Percentiles rank a stretch among this genome's conserved stretches.
Conservation (phyloP, 495 filamentous ascomycete genomes). For the Lepidopterella palustris region DNA sequence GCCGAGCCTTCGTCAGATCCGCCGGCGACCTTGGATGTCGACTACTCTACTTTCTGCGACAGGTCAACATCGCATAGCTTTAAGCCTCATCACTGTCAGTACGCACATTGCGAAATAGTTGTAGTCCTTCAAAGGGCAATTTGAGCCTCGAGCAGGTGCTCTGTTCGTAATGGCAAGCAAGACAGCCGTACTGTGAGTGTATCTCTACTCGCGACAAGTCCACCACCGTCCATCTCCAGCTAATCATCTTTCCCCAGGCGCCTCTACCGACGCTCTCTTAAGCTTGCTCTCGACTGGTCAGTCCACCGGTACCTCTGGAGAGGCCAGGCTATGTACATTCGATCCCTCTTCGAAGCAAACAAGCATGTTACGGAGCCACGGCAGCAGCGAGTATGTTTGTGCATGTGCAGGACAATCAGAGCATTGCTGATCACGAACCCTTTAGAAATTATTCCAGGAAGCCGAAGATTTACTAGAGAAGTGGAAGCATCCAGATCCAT, state of each 20-base stretch:
- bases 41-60: conserved; percentile 2
- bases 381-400: conserved; percentile 65
- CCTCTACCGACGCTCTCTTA: conserved; percentile 87
- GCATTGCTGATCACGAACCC: conserved; percentile 4
- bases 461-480: conserved; percentile 80
- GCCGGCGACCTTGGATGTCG: conserved; percentile 17
- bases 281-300: conserved; percentile 89
- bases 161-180: conserved; percentile 8
- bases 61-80: background rate
- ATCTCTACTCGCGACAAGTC: background rate
- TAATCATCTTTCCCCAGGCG: conserved; percentile 52
- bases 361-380: conserved; percentile 76
- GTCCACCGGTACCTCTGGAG: conserved; percentile 89
- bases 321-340: conserved; percentile 90
- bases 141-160: background rate
- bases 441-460: conserved; percentile 70
- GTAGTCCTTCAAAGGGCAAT: no score
- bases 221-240: background rate
- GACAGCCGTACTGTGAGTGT: background rate
- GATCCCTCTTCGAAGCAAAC: conserved; percentile 92
- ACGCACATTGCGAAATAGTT: background rate
- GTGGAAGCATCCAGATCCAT: conserved; percentile 98
- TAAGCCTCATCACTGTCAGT: background rate
- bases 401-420: background rate
- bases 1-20: conserved; percentile 8